Percentiles rank a stretch among this genome's conserved stretches.
Conservation (phyloP, 2,329 filamentous ascomycete species). For the Alternaria gansuensis region DNA sequence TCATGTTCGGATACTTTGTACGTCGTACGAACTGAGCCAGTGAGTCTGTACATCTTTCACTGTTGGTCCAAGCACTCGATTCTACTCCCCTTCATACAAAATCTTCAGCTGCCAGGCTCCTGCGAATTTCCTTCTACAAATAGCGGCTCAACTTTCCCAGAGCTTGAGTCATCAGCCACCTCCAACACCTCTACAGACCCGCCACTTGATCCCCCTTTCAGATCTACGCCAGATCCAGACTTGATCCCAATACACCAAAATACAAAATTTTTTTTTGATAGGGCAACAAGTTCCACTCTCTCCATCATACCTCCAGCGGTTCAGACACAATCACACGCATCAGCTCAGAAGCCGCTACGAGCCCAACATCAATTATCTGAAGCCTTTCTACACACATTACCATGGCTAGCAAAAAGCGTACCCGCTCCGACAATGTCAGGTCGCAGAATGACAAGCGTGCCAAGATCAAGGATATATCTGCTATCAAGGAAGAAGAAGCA, state of each 20-base stretch:
- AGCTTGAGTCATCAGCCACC: background rate
- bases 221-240: background rate
- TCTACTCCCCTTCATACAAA: background rate
- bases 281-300: background rate
- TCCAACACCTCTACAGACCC: background rate
- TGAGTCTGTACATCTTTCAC: background rate
- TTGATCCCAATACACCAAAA: no score
- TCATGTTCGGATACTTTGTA: background rate
- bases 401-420: constrained; percentile 3
- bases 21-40: background rate
- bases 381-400: background rate
- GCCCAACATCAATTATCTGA: background rate
- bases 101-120: background rate
- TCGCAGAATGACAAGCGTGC: background rate
- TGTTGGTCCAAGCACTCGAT: background rate
- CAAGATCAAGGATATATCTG: background rate
- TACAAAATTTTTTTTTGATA: no score
- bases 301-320: background rate
- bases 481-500: background rate
- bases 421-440: background rate
- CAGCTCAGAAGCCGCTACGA: background rate
- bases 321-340: background rate
- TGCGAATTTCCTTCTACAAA: background rate
- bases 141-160: background rate
- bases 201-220: background rate